Conservation (phyloP, 2,329 filamentous ascomycete genomes). For the Magnaporthiopsis incrustans region DNA sequence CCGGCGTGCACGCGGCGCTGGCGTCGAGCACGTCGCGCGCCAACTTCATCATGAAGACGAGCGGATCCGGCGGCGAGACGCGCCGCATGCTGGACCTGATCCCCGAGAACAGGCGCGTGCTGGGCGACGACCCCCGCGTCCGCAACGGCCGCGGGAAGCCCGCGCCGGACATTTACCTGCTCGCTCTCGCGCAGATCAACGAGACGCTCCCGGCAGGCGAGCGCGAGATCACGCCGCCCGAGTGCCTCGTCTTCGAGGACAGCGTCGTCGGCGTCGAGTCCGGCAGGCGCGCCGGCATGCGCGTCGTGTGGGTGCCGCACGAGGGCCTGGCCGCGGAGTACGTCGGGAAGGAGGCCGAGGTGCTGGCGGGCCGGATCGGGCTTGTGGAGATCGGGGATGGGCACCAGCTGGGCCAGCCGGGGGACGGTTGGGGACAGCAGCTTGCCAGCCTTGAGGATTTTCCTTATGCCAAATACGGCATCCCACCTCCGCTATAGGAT, state of each 20-base stretch:
- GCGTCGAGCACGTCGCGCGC: conserved; percentile 53
- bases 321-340: conserved; percentile 39
- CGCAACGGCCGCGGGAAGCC: conserved; percentile 58
- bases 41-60: conserved; percentile 57
- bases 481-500: conserved; percentile 10
- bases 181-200: conserved; percentile 60
- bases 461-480: conserved; percentile 23
- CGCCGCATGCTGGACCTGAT: conserved; percentile 32
- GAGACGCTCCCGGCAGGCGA: conserved; percentile 38
- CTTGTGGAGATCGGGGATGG: conserved; percentile 21
- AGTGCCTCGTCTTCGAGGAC: conserved; percentile 42
- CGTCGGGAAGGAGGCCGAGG: conserved; percentile 18
- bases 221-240: conserved; percentile 45
- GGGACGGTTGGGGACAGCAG: conserved; percentile 29
- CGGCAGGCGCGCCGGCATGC: conserved; percentile 64
- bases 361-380: conserved; percentile 23
- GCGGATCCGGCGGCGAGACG: conserved; percentile 13
- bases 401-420: conserved; percentile 24
- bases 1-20: conserved; percentile 49
- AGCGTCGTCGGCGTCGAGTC: conserved; percentile 64
- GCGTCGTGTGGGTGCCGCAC: conserved; percentile 65
- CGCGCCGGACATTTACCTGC: conserved; percentile 63
- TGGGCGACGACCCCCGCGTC: conserved; percentile 61
- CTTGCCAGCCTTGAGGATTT: conserved; percentile 26
- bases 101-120: conserved; percentile 43